Percentiles rank a stretch among this genome's conserved stretches.
Conservation (phyloP, 148 eudicot species). For the Nepenthes gracilis region DNA sequence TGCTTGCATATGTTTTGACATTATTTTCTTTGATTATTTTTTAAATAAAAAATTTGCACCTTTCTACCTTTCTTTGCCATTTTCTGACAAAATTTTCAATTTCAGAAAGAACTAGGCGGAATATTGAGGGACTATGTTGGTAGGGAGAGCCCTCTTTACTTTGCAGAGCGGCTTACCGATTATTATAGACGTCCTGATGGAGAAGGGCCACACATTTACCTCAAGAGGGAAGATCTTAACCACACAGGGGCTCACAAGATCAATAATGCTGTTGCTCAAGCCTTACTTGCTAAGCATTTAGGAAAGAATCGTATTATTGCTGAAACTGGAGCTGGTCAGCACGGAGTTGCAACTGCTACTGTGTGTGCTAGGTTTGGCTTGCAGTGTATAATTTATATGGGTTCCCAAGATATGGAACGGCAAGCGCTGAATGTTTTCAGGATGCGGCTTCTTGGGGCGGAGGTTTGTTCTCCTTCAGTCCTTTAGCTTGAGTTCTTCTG, state of each 20-base stretch:
- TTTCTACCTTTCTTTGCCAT: neutral
- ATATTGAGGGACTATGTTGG: slow-evolving; percentile 89
- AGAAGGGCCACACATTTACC: slow-evolving; percentile 75
- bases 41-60: too few relatives aligned
- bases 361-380: slow-evolving; percentile 97
- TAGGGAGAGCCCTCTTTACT: slow-evolving; percentile 87
- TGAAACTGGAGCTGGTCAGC: slow-evolving; percentile 99
- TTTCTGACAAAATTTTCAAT: neutral
- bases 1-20: too few relatives aligned
- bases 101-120: slow-evolving; percentile 73
- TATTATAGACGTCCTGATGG: slow-evolving; percentile 79
- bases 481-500: too few relatives aligned
- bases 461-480: slow-evolving; percentile 38
- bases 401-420: slow-evolving; percentile 98
- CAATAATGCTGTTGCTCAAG: slow-evolving; percentile 95
- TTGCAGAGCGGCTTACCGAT: slow-evolving; percentile 88
- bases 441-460: slow-evolving; percentile 99
- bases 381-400: slow-evolving; percentile 82
- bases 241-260: slow-evolving; percentile 95
- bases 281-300: slow-evolving; percentile 78
- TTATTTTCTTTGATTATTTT: too few relatives aligned
- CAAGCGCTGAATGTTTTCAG: slow-evolving; percentile 86
- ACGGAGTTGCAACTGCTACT: slow-evolving; percentile 98
- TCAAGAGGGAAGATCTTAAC: slow-evolving; percentile 92
- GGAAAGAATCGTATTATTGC: slow-evolving; percentile 95